phyloP scores from a whole-genome alignment of 2,329 filamentous ascomycete species.

The Colletotrichum aenigma region DNA sequence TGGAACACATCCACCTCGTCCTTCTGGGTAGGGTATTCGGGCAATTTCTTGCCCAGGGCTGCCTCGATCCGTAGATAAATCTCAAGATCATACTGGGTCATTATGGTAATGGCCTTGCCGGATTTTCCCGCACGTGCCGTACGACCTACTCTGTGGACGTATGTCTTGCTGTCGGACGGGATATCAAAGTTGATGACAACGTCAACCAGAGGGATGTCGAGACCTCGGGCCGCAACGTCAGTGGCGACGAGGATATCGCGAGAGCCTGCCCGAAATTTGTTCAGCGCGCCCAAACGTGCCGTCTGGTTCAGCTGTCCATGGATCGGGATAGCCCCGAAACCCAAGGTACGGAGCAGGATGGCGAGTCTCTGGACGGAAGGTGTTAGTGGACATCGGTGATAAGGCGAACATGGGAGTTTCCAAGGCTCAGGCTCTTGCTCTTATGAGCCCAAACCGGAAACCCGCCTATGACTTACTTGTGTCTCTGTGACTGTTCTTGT shows the following conservation, averaged over 20 bases:
- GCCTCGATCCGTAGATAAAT: constrained; percentile 82
- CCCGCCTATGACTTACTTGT: not conserved
- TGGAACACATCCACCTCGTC: constrained; percentile 87
- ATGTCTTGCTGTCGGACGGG: constrained; percentile 85
- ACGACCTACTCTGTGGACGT: constrained; percentile 87
- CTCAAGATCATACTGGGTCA: constrained; percentile 88
- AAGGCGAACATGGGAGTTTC: not conserved
- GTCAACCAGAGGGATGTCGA: constrained; percentile 93
- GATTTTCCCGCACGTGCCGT: constrained; percentile 87
- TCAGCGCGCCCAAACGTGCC: constrained; percentile 82
- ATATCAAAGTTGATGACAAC: constrained; percentile 87
- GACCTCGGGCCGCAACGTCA: constrained; percentile 89
- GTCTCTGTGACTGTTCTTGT: constrained; percentile 91
- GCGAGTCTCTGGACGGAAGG: constrained; percentile 71
- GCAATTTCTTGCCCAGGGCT: constrained; percentile 77
- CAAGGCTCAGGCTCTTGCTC: not conserved
- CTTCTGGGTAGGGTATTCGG: constrained; percentile 72
- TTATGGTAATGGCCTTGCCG: constrained; percentile 79
- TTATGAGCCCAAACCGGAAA: not conserved
- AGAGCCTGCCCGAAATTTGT: constrained; percentile 84
- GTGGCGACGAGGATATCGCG: constrained; percentile 90
- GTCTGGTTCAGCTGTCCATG: constrained; percentile 93
- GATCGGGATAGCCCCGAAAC: constrained; percentile 88
- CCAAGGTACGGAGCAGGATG: constrained; percentile 81
- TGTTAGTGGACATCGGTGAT: not conserved